Evolutionary conservation across 108 stramenopile species (phyloP).

Genomic region (Parietichytrium sp.): DNA sequence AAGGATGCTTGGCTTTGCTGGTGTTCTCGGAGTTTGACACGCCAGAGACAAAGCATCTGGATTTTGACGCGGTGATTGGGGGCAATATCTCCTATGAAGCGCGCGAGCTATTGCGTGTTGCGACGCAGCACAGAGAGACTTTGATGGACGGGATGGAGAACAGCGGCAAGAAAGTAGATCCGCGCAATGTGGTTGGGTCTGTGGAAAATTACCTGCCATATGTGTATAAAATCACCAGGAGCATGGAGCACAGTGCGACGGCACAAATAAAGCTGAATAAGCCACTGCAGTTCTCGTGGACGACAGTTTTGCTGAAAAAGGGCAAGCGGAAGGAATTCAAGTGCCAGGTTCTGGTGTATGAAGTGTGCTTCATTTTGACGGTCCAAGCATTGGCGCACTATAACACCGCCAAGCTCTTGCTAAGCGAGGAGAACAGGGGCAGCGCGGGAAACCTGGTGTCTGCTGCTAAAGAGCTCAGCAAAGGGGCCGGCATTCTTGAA

Average conservation of each 20-base stretch:
- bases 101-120: conserved; percentile 5
- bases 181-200: conserved; percentile 27
- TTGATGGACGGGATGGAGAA: conserved; percentile 18
- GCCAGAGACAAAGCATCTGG: conserved; percentile 9
- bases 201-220: conserved; percentile 25
- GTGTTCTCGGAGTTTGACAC: conserved; percentile 21
- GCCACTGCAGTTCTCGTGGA: conserved; percentile 37
- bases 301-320: conserved; percentile 6
- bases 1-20: too few species aligned
- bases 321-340: neutral
- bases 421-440: neutral
- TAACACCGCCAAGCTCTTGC: neutral
- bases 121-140: conserved; percentile 22
- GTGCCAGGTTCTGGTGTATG: conserved; percentile 36
- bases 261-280: neutral
- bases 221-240: conserved; percentile 18
- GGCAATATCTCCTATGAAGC: neutral
- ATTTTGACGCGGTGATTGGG: conserved; percentile 14
- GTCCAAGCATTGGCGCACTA: conserved; percentile 34
- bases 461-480: conserved; percentile 22
- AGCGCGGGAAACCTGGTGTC: neutral
- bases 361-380: conserved; percentile 16
- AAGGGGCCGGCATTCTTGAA: conserved; percentile 30
- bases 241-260: conserved; percentile 11
- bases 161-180: neutral